phyloP scores from a whole-genome alignment of 257 asterid species.

The Mitragyna speciosa region DNA sequence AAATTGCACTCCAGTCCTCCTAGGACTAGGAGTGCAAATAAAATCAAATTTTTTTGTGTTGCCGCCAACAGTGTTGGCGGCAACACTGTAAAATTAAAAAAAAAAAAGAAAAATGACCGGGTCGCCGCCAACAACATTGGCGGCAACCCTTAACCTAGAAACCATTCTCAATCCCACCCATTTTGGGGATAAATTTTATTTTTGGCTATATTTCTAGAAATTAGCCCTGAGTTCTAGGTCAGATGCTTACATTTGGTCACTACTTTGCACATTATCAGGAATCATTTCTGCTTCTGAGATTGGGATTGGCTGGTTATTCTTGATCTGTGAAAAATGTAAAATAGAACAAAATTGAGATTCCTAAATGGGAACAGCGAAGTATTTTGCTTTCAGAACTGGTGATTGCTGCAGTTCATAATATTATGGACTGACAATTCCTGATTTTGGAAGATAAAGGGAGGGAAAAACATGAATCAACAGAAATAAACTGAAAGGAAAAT shows the following conservation, averaged over 20 bases:
- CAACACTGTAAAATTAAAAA: no score
- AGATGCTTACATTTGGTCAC: slow-evolving; percentile 36
- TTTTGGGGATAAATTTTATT: no score
- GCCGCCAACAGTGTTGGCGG: no score
- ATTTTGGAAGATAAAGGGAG: not conserved
- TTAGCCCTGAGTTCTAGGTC: slow-evolving; percentile 31
- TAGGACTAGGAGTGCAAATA: no score
- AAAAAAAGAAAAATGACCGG: no score
- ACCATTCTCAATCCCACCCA: no score
- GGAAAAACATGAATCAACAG: not conserved
- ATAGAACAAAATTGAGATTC: not conserved
- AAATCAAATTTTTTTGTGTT: no score
- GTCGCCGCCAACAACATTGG: no score
- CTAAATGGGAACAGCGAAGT: not conserved
- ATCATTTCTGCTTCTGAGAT: slow-evolving; percentile 34
- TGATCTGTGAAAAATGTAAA: slow-evolving; percentile 27
- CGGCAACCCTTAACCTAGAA: no score
- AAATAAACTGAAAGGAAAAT: not conserved
- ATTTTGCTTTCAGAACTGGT: not conserved
- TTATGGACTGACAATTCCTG: no score
- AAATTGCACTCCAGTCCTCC: no score
- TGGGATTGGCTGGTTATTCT: slow-evolving; percentile 24
- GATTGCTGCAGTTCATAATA: not conserved
- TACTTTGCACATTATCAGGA: slow-evolving; percentile 28
- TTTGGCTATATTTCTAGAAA: no score